phyloP scores from a whole-genome alignment of 495 filamentous ascomycete species.

The Lasiosphaeria hispida region DNA sequence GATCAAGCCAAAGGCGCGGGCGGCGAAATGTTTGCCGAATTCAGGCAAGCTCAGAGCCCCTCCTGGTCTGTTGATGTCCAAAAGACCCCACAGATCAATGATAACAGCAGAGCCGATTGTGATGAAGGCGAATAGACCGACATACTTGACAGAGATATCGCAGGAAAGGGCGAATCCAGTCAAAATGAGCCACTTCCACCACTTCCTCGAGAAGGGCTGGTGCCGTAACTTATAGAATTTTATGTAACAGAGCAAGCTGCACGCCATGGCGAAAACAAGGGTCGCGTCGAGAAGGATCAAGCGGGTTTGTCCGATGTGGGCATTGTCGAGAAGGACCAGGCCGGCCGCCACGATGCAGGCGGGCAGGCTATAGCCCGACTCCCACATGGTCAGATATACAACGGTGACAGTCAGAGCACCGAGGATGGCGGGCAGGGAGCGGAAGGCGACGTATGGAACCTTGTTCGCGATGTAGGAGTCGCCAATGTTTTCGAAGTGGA shows the following conservation, averaged over 20 bases:
- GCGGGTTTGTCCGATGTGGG: conserved; percentile 94
- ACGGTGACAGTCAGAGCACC: conserved; percentile 93
- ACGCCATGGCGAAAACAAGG: conserved; percentile 90
- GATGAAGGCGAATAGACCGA: conserved; percentile 94
- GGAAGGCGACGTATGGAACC: conserved; percentile 93
- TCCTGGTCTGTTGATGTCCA: conserved; percentile 78
- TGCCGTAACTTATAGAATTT: conserved; percentile 97
- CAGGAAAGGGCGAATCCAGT: conserved; percentile 93
- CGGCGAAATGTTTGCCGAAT: conserved; percentile 87
- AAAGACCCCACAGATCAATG: conserved; percentile 92
- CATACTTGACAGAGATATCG: conserved; percentile 98
- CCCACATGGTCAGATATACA: conserved; percentile 98
- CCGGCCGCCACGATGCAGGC: conserved; percentile 84
- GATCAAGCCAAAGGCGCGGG: conserved; percentile 78
- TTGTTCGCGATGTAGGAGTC: conserved; percentile 97
- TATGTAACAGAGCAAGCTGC: conserved; percentile 89
- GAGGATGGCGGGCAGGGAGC: conserved; percentile 87
- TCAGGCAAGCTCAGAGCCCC: conserved; percentile 73
- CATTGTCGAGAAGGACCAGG: conserved; percentile 94
- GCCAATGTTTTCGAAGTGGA: conserved; percentile 98
- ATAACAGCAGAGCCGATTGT: conserved; percentile 91
- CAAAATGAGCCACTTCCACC: conserved; percentile 99
- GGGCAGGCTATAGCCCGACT: conserved; percentile 93
- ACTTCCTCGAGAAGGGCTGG: conserved; percentile 84
- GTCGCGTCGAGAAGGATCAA: conserved; percentile 94